Evolutionary conservation across 768 basidiomycete species (phyloP).

Genomic region (Boletus pseudopeckii): DNA sequence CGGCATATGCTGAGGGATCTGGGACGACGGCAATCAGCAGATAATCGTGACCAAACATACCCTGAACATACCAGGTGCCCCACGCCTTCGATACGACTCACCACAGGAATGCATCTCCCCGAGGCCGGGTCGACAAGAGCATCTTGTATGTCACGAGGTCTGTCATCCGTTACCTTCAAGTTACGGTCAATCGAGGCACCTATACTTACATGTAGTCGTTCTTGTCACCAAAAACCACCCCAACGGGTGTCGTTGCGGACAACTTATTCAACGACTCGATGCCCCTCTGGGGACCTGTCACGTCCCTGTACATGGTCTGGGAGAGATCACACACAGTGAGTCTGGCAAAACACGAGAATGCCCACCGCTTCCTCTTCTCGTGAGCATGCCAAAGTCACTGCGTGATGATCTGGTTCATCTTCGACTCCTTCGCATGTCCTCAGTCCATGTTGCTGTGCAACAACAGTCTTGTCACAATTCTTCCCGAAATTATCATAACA

Average conservation of each 20-base stretch:
- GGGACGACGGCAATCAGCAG: background rate
- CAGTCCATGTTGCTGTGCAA: conserved; percentile 45
- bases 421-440: conserved; percentile 34
- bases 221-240: conserved; percentile 49
- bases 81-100: conserved; percentile 23
- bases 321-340: background rate
- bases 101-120: conserved; percentile 21
- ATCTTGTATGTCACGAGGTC: conserved; percentile 33
- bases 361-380: conserved; percentile 61
- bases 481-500: background rate
- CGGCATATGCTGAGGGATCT: conserved; percentile 30
- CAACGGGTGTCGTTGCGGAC: conserved; percentile 44
- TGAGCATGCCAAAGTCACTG: conserved; percentile 54
- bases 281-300: conserved; percentile 51
- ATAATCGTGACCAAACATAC: no score
- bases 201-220: conserved; percentile 51
- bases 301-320: conserved; percentile 64
- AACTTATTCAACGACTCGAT: conserved; percentile 43
- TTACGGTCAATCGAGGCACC: background rate
- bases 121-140: conserved; percentile 25
- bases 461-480: background rate
- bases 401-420: conserved; percentile 28
- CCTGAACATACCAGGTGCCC: conserved; percentile 33
- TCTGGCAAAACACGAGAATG: background rate
- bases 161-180: conserved; percentile 4